Percentiles rank a stretch among this genome's conserved stretches.
Conservation (phyloP, 371 early-diverging fungal species). For the Basidiobolus meristosporus region DNA sequence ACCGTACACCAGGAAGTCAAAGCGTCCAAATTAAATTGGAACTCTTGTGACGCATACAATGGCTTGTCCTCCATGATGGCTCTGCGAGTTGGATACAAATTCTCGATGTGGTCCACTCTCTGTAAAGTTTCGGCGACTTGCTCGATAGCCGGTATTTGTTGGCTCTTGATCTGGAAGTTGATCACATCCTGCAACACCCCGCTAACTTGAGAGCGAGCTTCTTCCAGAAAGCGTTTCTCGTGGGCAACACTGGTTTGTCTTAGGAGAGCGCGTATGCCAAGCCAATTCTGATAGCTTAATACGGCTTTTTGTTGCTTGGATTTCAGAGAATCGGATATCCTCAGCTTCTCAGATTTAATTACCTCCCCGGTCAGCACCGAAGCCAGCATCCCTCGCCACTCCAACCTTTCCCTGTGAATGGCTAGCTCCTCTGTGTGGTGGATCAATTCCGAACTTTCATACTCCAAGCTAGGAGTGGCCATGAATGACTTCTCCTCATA, state of each 20-base stretch:
- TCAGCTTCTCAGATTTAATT: constrained; percentile 61
- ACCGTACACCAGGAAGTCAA: constrained; percentile 60
- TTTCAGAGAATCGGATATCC: constrained; percentile 30
- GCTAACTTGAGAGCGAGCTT: constrained; percentile 38
- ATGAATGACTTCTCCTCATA: too few species aligned
- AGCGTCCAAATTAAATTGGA: constrained; percentile 50
- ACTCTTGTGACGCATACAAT: constrained; percentile 36
- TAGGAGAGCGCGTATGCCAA: constrained; percentile 43
- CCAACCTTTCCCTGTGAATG: constrained; percentile 51
- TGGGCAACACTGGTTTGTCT: constrained; percentile 35
- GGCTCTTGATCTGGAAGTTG: constrained; percentile 29
- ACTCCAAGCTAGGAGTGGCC: too few species aligned
- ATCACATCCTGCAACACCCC: constrained; percentile 37
- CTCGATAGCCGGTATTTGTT: constrained; percentile 16
- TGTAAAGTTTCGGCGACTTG: constrained; percentile 48
- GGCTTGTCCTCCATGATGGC: constrained; percentile 47
- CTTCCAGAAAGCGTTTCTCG: constrained; percentile 45
- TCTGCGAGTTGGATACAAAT: constrained; percentile 50
- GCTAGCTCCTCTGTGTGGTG: too few species aligned
- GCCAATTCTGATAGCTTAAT: constrained; percentile 46
- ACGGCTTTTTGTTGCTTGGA: constrained; percentile 25
- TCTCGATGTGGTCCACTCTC: constrained; percentile 53
- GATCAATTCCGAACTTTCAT: too few species aligned
- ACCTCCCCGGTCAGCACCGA: constrained; percentile 72
- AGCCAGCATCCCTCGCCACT: constrained; percentile 73